These are phyloP conservation scores for Fusarium multiceps DNA, from an alignment of 2,329 filamentous ascomycete genomes.

Conservation along the genomic window DNA sequence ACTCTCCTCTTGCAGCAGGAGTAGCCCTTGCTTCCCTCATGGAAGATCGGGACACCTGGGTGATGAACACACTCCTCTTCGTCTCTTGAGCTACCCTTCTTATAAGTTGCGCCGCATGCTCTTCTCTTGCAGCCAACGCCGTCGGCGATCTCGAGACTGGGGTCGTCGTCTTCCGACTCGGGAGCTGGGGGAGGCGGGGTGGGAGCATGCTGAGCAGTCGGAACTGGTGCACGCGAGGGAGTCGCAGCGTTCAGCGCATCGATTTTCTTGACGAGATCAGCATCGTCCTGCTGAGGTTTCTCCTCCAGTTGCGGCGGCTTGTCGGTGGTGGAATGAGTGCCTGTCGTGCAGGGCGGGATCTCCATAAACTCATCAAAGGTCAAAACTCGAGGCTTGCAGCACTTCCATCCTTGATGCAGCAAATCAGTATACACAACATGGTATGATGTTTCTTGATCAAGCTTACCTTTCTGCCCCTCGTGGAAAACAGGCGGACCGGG, in stretches of 20 bases:
- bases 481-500: conserved; percentile 95
- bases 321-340: conserved; percentile 91
- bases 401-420: conserved; percentile 85
- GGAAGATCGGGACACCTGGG: conserved; percentile 91
- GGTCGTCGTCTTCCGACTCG: conserved; percentile 90
- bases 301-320: conserved; percentile 70
- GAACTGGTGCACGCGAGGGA: conserved; percentile 56
- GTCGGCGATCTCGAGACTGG: conserved; percentile 75
- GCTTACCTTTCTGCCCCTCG: conserved; percentile 94
- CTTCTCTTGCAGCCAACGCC: conserved; percentile 82
- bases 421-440: conserved; percentile 1
- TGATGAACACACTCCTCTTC: conserved; percentile 87
- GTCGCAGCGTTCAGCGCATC: conserved; percentile 65
- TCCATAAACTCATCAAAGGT: conserved; percentile 98
- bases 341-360: conserved; percentile 92
- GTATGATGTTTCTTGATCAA: neutral
- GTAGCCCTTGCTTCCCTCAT: conserved; percentile 98
- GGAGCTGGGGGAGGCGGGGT: conserved; percentile 70
- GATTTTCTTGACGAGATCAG: conserved; percentile 56
- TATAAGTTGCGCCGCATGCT: conserved; percentile 76
- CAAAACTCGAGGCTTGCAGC: conserved; percentile 95
- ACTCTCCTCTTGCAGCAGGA: conserved; percentile 96
- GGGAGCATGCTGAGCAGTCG: conserved; percentile 59
- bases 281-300: conserved; percentile 59
- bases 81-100: conserved; percentile 68